A percentile compares a stretch with the other conserved stretches of the same genome.
These are phyloP conservation scores for Dioszegia crocea DNA, from an alignment of 768 basidiomycete genomes.

Conservation along the genomic window DNA sequence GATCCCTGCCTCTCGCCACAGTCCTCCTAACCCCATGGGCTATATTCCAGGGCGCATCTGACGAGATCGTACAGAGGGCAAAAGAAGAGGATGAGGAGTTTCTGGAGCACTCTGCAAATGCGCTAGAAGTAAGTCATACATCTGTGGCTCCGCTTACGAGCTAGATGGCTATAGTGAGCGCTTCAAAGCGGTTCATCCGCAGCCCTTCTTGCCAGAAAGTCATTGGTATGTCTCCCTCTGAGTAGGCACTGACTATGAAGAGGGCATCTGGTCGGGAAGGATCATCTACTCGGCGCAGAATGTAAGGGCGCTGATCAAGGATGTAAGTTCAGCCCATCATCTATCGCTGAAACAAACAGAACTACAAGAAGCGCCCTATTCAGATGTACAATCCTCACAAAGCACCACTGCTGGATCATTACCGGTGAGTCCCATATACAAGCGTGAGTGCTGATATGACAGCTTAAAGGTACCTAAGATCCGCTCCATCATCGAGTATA, in stretches of 20 bases:
- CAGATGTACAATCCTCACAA: slow-evolving; percentile 93
- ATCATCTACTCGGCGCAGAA: slow-evolving; percentile 71
- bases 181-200: slow-evolving; percentile 84
- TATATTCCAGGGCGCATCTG: slow-evolving; percentile 48
- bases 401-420: slow-evolving; percentile 91
- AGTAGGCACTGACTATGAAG: slow-evolving; percentile 11
- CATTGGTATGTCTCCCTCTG: slow-evolving; percentile 55
- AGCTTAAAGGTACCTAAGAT: slow-evolving; percentile 84
- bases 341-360: too few species aligned
- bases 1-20: slow-evolving; percentile 45
- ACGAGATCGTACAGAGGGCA: slow-evolving; percentile 38
- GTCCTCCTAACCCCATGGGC: slow-evolving; percentile 49
- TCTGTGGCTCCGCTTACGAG: not conserved
- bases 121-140: slow-evolving; percentile 59
- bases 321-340: slow-evolving; percentile 59
- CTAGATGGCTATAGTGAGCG: slow-evolving; percentile 69
- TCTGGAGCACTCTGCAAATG: slow-evolving; percentile 69
- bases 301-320: slow-evolving; percentile 81
- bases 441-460: slow-evolving; percentile 51
- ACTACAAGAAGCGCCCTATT: slow-evolving; percentile 85
- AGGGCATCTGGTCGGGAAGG: slow-evolving; percentile 57
- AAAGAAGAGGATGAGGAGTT: slow-evolving; percentile 47
- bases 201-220: slow-evolving; percentile 84
- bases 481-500: slow-evolving; percentile 82
- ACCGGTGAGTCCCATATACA: slow-evolving; percentile 59